Evolutionary conservation across 345 rosid genomes (phyloP).

Genomic region (Salix suchowensis): DNA sequence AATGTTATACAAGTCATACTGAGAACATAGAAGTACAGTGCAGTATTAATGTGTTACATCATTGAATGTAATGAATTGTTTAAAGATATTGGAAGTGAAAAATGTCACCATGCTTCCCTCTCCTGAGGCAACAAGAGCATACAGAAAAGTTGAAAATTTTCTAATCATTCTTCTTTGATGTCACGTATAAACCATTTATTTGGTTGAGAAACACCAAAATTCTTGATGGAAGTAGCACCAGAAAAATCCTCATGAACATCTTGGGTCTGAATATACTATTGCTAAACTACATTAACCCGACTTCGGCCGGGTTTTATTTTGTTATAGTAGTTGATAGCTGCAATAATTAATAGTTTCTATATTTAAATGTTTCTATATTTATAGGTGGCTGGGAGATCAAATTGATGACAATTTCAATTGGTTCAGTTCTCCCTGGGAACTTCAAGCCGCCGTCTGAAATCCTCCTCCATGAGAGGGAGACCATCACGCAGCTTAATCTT

Average conservation of each 20-base stretch:
- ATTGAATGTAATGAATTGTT: no score
- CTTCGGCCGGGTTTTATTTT: neutral
- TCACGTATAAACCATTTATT: neutral
- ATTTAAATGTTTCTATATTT: neutral
- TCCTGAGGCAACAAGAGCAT: neutral
- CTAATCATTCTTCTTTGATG: neutral
- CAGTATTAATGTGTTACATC: no score
- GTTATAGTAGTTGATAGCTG: neutral
- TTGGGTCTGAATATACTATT: neutral
- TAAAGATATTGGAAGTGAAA: no score
- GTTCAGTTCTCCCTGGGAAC: conserved; percentile 44
- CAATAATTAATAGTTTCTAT: neutral
- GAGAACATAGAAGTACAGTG: no score
- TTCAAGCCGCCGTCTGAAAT: conserved; percentile 75
- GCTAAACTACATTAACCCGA: neutral
- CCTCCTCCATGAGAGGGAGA: conserved; percentile 92
- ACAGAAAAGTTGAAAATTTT: neutral
- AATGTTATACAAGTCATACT: no score
- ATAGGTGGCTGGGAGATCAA: neutral
- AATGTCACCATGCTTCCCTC: neutral
- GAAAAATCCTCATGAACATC: neutral
- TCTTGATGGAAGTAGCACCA: neutral
- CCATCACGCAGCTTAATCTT: conserved; percentile 79
- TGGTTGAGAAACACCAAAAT: neutral
- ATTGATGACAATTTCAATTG: neutral